Percentiles rank a stretch among this genome's conserved stretches.
phyloP scores from a whole-genome alignment of 2,329 filamentous ascomycete genomes.

The Colletotrichum cereale region DNA sequence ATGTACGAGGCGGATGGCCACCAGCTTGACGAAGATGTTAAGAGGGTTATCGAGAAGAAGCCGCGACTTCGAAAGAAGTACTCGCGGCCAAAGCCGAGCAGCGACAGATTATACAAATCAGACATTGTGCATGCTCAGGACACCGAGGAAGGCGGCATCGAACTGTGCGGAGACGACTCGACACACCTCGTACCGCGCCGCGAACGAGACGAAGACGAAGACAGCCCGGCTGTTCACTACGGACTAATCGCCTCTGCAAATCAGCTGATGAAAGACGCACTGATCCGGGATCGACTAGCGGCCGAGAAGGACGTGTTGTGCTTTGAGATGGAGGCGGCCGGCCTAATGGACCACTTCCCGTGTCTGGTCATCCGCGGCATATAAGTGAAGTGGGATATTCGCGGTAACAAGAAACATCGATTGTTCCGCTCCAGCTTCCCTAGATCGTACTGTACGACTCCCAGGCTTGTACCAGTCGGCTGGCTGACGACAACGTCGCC shows the following conservation, averaged over 20 bases:
- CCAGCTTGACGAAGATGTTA: slow-evolving; percentile 31
- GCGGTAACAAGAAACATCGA: too few relatives aligned
- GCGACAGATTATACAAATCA: slow-evolving; percentile 34
- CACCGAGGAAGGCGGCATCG: background rate
- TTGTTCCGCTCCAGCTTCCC: too few relatives aligned
- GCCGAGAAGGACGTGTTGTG: slow-evolving; percentile 44
- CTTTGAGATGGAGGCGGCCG: slow-evolving; percentile 52
- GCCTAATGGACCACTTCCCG: slow-evolving; percentile 47
- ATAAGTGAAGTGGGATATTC: too few relatives aligned
- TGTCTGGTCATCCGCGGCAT: slow-evolving; percentile 52
- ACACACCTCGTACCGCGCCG: slow-evolving; percentile 16
- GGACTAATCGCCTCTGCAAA: slow-evolving; percentile 39
- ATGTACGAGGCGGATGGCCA: slow-evolving; percentile 37
- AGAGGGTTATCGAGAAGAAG: slow-evolving; percentile 7
- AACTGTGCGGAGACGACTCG: slow-evolving; percentile 15
- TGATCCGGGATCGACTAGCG: slow-evolving; percentile 21
- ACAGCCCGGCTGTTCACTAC: slow-evolving; percentile 19
- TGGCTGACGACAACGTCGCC: too few relatives aligned
- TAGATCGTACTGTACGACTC: too few relatives aligned
- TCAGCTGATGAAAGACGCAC: slow-evolving; percentile 43
- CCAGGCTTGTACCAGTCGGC: too few relatives aligned
- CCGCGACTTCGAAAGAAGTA: slow-evolving; percentile 37
- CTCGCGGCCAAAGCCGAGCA: slow-evolving; percentile 19
- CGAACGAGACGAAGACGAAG: slow-evolving; percentile 1
- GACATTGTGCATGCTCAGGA: slow-evolving; percentile 17